Evolutionary conservation across 176 grass and related monocot species (phyloP).

Genomic region (Oryza rufipogon): DNA sequence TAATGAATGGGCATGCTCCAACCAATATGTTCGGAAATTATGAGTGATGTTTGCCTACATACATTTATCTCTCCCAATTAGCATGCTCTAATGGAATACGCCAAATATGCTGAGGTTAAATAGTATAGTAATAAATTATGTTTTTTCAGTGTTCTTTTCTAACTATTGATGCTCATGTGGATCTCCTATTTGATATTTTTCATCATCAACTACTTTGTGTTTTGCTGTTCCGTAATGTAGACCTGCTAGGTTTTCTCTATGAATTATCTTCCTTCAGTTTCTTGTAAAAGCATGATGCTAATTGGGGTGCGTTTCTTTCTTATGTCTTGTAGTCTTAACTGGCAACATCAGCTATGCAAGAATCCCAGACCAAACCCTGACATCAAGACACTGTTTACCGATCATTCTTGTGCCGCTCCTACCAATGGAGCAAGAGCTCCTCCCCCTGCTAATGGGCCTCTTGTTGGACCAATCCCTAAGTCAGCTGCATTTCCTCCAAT

Average conservation of each 20-base stretch:
- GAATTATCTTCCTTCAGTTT: slow-evolving; percentile 17
- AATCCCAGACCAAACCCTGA: slow-evolving; percentile 97
- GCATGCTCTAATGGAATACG: not conserved
- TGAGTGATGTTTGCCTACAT: not conserved
- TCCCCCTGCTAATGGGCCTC: slow-evolving; percentile 78
- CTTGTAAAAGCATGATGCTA: slow-evolving; percentile 27
- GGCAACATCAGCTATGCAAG: slow-evolving; percentile 99
- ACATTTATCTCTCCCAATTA: not conserved
- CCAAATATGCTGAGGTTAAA: slow-evolving; percentile 9
- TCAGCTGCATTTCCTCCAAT: slow-evolving; percentile 92
- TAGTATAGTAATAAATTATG: not conserved
- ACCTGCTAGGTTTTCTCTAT: slow-evolving; percentile 9
- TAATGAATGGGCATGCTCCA: not conserved
- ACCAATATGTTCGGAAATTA: not conserved
- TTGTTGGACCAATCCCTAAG: slow-evolving; percentile 94
- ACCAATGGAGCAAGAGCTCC: slow-evolving; percentile 86
- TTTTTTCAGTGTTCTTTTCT: not conserved
- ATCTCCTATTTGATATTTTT: not conserved
- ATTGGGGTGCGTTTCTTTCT: slow-evolving; percentile 20
- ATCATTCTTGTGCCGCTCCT: slow-evolving; percentile 93
- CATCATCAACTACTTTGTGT: slow-evolving; percentile 25
- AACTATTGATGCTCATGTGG: not conserved
- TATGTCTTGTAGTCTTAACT: slow-evolving; percentile 75
- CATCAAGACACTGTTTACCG: slow-evolving; percentile 98
- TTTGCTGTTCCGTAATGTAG: slow-evolving; percentile 29